These are phyloP conservation scores for Begonia peltatifolia DNA, from an alignment of 306 rosid genomes.

Conservation along the genomic window DNA sequence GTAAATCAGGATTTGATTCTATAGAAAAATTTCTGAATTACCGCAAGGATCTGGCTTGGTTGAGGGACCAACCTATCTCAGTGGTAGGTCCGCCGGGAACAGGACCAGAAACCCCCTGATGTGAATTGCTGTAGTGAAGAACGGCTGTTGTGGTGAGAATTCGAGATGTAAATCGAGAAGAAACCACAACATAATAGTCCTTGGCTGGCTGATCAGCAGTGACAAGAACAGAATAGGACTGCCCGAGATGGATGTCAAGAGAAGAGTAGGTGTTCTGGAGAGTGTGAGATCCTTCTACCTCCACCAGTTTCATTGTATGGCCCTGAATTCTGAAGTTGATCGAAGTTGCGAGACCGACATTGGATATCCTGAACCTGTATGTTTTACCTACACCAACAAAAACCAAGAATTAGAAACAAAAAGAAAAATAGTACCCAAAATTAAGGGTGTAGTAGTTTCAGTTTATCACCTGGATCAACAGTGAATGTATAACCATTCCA, in stretches of 20 bases:
- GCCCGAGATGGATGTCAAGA: conserved; percentile 85
- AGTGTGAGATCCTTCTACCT: conserved; percentile 97
- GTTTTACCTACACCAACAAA: conserved; percentile 49
- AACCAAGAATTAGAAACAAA: conserved; percentile 1
- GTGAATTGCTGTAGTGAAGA: conserved; percentile 85
- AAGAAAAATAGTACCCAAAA: too few species aligned
- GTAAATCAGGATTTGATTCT: too few species aligned
- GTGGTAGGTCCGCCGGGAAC: conserved; percentile 67
- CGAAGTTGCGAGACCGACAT: conserved; percentile 86
- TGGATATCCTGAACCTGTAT: conserved; percentile 83
- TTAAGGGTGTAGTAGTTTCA: background rate
- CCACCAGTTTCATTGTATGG: conserved; percentile 64
- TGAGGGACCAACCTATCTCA: conserved; percentile 47
- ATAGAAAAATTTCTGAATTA: conserved; percentile 13
- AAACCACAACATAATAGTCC: conserved; percentile 76
- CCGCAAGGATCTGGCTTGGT: conserved; percentile 81
- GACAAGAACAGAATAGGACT: conserved; percentile 80
- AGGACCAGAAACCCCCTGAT: conserved; percentile 61
- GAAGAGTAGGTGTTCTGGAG: conserved; percentile 64
- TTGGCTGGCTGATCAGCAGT: conserved; percentile 79
- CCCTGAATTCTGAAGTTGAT: conserved; percentile 89
- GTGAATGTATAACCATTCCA: conserved; percentile 89
- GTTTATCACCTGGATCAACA: conserved; percentile 61
- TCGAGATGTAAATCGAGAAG: conserved; percentile 55
- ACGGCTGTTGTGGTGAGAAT: conserved; percentile 74